A percentile compares a stretch with the other conserved stretches of the same genome.
These are phyloP conservation scores for Solanum rostratum DNA, from an alignment of 257 asterid genomes.

Conservation along the genomic window DNA sequence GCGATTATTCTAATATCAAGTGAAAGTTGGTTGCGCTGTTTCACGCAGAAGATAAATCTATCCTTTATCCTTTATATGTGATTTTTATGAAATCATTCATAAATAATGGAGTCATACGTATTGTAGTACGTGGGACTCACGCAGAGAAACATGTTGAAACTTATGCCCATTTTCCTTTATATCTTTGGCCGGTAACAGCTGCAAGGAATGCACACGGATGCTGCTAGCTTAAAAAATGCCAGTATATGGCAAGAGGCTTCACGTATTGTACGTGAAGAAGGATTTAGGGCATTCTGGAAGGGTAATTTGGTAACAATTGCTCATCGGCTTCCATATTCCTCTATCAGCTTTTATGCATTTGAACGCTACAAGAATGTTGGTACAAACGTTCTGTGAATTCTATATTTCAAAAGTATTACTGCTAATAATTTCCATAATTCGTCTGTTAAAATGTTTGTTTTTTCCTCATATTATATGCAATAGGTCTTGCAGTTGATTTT, in stretches of 20 bases:
- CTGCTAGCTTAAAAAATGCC: slow-evolving; percentile 42
- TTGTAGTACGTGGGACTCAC: background rate
- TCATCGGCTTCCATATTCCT: slow-evolving; percentile 79
- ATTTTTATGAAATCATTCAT: background rate
- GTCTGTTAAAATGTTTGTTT: background rate
- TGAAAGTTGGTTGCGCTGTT: background rate
- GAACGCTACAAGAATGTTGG: slow-evolving; percentile 87
- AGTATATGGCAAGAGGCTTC: slow-evolving; percentile 65
- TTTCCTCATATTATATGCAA: background rate
- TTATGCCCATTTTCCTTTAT: background rate
- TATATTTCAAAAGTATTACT: background rate
- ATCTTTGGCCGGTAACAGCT: slow-evolving; percentile 18
- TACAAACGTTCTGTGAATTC: slow-evolving; percentile 34
- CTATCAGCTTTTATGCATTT: slow-evolving; percentile 72
- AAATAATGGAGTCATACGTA: background rate
- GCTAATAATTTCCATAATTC: background rate
- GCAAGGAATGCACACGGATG: slow-evolving; percentile 72
- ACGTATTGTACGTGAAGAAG: slow-evolving; percentile 62
- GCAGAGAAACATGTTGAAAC: background rate
- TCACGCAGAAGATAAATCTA: background rate
- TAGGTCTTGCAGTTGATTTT: slow-evolving; percentile 41
- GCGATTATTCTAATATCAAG: background rate
- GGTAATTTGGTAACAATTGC: slow-evolving; percentile 84
- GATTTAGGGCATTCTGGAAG: slow-evolving; percentile 76
- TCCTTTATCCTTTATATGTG: background rate